phyloP scores from a whole-genome alignment of 1,284 basidiomycete genomes.

The Leucoagaricus sp. region DNA sequence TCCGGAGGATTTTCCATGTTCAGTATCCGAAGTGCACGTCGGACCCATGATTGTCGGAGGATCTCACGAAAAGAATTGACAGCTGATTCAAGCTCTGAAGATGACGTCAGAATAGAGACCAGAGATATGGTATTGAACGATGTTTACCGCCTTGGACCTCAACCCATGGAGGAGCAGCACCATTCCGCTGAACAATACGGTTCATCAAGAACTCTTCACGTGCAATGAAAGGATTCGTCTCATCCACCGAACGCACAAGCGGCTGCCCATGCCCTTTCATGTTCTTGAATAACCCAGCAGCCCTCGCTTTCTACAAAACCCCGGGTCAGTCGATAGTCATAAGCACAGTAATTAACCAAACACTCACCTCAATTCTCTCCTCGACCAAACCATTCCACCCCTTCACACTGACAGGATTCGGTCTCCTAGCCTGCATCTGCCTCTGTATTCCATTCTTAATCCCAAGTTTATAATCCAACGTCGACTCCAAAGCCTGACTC shows the following conservation, averaged over 20 bases:
- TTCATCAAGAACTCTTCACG: slow-evolving; percentile 88
- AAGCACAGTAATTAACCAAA: no score
- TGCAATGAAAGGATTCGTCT: slow-evolving; percentile 80
- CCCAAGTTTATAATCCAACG: slow-evolving; percentile 72
- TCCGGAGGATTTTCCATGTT: slow-evolving; percentile 46
- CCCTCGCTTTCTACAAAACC: slow-evolving; percentile 55
- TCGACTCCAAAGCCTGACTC: slow-evolving; percentile 69
- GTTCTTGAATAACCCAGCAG: slow-evolving; percentile 71
- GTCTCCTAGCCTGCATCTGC: slow-evolving; percentile 34
- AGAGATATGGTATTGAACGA: not conserved
- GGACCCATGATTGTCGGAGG: slow-evolving; percentile 65
- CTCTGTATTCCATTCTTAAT: slow-evolving; percentile 35
- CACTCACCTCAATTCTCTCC: slow-evolving; percentile 73
- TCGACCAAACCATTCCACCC: slow-evolving; percentile 80
- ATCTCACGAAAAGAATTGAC: slow-evolving; percentile 64
- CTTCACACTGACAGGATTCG: slow-evolving; percentile 63
- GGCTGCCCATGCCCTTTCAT: slow-evolving; percentile 80
- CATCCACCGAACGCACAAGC: slow-evolving; percentile 58
- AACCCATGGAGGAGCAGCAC: slow-evolving; percentile 89
- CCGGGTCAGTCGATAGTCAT: slow-evolving; percentile 1
- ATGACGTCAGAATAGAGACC: not conserved
- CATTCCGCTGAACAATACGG: slow-evolving; percentile 83
- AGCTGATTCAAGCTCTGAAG: slow-evolving; percentile 42
- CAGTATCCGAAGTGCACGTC: slow-evolving; percentile 64
- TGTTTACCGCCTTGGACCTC: slow-evolving; percentile 74